Base-by-base conservation (phyloP, 1,284 basidiomycete species). In the Inonotus obliquus region DNA sequence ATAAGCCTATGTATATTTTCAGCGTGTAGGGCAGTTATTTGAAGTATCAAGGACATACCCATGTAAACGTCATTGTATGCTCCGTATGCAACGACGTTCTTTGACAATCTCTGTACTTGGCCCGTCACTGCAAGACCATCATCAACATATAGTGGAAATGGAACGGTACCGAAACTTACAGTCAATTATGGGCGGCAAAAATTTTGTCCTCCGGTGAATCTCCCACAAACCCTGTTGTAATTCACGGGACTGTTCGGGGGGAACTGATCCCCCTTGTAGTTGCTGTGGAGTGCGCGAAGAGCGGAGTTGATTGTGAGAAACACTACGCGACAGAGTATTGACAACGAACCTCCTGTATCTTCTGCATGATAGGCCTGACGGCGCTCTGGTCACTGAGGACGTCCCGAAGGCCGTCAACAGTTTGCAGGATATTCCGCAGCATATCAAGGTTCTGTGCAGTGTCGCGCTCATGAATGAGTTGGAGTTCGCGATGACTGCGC, bases 41-140 rank as follows among this genome's bases (percentile, higher is more conserved):
- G 44, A 29, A 2, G 32, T 5, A 37, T 2, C 21, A 53, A 21
- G 35, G 51, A 61, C 70, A 59, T 54, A 72, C 77, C 77, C 45
- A 63, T 64, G 61, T 71, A 78, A 48, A 79, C 72, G 63, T 79
- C 77, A 61, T 76, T 76, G 59, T 70, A 76, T 25, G 73, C 71
- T 11, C 77, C 77, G 41, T 67, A 69, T 19, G 69, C 70, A 2
- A 74, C 69, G 2, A 71, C 65, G 53, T 71, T 67, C 19, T 72
- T 67, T 45, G 69, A 71, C 19, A 66, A 70, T 47, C 70, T 59
- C 14, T 66, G 66, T 11, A 80, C 70, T 64, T 79, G 77, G n/a
- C 78, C 78, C 17, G 75, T 77, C 49, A 80, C 78, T 79, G 55
- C 23, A 14, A 5, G 17, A 51, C 11, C 29, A 52, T 23, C 39